Evolutionary conservation across 2,329 filamentous ascomycete genomes (phyloP).

Genomic region (Stagonosporopsis cucurbitacearum): DNA sequence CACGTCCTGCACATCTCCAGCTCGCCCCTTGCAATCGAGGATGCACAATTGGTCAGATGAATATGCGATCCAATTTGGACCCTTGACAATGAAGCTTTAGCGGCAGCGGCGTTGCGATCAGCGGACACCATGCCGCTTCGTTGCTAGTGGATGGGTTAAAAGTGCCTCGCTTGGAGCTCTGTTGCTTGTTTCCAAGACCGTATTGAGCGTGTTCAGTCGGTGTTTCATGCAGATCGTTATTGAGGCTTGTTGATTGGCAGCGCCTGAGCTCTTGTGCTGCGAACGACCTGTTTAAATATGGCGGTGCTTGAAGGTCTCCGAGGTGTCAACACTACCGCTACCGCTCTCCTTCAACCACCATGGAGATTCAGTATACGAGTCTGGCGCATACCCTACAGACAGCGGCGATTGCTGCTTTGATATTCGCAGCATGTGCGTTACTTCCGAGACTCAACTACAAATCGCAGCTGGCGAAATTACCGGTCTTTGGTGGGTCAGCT

Average conservation of each 20-base stretch:
- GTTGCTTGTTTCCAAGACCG: conserved; percentile 17
- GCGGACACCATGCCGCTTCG: conserved; percentile 13
- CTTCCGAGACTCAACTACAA: conserved; percentile 31
- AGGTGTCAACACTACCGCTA: not conserved
- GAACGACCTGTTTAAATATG: conserved; percentile 1
- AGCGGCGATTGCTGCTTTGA: conserved; percentile 28
- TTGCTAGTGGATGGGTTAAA: not conserved
- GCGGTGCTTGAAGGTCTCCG: not conserved
- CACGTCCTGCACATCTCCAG: not conserved
- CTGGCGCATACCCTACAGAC: conserved; percentile 34
- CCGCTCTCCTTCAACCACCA: conserved; percentile 7
- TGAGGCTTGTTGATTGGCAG: not conserved
- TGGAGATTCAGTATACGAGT: conserved; percentile 29
- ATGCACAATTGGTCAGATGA: conserved; percentile 1
- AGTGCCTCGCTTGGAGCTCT: conserved; percentile 10
- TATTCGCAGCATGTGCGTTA: conserved; percentile 32
- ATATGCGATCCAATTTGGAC: not conserved
- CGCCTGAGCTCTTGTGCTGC: not conserved
- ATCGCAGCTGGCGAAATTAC: conserved; percentile 36
- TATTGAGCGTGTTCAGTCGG: conserved; percentile 12
- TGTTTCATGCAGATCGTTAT: conserved; percentile 10
- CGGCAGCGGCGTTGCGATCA: conserved; percentile 10
- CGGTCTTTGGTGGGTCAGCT: conserved; percentile 19
- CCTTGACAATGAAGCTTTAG: conserved; percentile 1
- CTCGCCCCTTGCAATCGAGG: not conserved